Evolutionary conservation across 192 early-diverging fungal genomes (phyloP), one percentile per base, ranked within the genome.

Genomic region (Dissophora ornata): DNA sequence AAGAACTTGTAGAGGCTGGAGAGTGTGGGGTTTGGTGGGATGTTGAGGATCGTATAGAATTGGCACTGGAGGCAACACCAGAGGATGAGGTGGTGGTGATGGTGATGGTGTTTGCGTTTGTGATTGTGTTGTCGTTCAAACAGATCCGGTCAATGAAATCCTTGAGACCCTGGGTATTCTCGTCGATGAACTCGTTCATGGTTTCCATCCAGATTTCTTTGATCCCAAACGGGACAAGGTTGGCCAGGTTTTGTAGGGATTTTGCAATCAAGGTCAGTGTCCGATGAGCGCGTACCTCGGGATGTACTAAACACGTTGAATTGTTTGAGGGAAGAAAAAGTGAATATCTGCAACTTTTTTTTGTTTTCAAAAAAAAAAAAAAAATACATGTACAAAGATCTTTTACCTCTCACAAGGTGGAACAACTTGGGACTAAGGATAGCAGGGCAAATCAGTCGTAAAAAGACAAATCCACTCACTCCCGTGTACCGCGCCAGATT

Each of bases 221-320:
- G 8, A 75, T 50, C 9, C 83, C 83, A 78, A 88, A 88, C 22
- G 85, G 82, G 4, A 87, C 87, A 32, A 92, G 81, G 42, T 91
- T 92, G 18, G 91, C 90, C 12, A 91, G 54, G 15, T 85, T 87
- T 78, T 91, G 89, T 8, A 93, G 68, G n/a, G 86, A 86, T 67
- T 93, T 93, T 22, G 91, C 91, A 25, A 93, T 70, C 51, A 93
- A 59, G 24, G 90, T 91, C 42, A 93, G 78, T 10, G 90, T 89
- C 13, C 91, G 83, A 19, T 85, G 80, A 1, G 86, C 80, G 12
- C 79, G 49, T 7, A 82, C 61, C 56, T 83, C 85, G 3, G 91
- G 91, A 28, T 87, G 82, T 62, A 84, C 82, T 83, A 49, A n/a
- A n/a, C n/a, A n/a, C n/a, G n/a, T n/a, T n/a, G n/a, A n/a, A n/a